A percentile compares a stretch with the other conserved stretches of the same genome.
Conservation (phyloP, 148 eudicot genomes). For the Rhododendron molle region DNA sequence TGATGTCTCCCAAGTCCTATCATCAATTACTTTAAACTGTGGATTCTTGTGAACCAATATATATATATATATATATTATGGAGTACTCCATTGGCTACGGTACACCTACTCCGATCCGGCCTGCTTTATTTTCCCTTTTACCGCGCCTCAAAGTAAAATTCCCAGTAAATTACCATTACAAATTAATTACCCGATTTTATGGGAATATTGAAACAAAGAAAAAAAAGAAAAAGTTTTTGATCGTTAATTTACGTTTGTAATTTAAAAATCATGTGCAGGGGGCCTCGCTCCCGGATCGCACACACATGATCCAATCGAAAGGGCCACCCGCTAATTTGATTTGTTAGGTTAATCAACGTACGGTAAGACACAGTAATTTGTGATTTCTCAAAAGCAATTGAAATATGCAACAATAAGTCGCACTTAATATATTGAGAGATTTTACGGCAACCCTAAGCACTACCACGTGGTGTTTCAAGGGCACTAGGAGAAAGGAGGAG, state of each 20-base stretch:
- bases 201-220: neutral
- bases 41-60: neutral
- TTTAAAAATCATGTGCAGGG: neutral
- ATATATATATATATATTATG: too few relatives aligned
- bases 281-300: too few relatives aligned
- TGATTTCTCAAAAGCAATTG: too few relatives aligned
- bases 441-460: too few relatives aligned
- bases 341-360: too few relatives aligned
- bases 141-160: neutral
- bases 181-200: neutral
- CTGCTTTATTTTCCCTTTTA: neutral
- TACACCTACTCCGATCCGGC: neutral
- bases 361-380: too few relatives aligned
- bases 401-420: too few relatives aligned
- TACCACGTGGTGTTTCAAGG: too few relatives aligned
- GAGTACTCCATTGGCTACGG: neutral
- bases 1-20: slow-evolving; percentile 10
- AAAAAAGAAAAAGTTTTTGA: neutral
- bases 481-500: too few relatives aligned
- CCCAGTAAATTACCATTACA: neutral
- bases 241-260: neutral
- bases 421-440: too few relatives aligned
- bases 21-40: neutral
- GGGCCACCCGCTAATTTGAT: too few relatives aligned
- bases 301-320: too few relatives aligned